Percentiles rank a stretch among this genome's conserved stretches.
These are phyloP conservation scores for Aspergillus olivimuriae DNA, from an alignment of 495 filamentous ascomycete genomes.

Conservation along the genomic window DNA sequence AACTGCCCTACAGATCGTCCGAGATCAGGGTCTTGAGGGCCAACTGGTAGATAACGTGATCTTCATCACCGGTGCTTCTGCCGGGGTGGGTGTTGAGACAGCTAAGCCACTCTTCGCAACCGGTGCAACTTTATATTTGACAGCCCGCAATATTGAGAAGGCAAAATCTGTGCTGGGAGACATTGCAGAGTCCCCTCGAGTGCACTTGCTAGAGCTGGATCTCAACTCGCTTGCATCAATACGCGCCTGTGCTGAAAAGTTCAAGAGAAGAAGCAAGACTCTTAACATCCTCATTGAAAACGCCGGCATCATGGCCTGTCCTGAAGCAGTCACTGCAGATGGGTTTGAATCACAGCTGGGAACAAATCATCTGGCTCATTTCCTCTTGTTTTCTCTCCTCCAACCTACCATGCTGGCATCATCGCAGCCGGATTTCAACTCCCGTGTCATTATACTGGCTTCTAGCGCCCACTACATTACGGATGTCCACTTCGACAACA, in stretches of 20 bases:
- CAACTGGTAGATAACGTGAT: conserved; percentile 38
- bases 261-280: conserved; percentile 32
- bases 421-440: conserved; percentile 31
- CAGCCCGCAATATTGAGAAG: conserved; percentile 32
- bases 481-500: conserved; percentile 19
- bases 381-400: conserved; percentile 45
- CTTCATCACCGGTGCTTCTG: conserved; percentile 43
- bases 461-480: conserved; percentile 28
- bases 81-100: conserved; percentile 49
- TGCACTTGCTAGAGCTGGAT: conserved; percentile 27
- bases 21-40: conserved; percentile 35
- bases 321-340: conserved; percentile 32
- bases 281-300: conserved; percentile 45
- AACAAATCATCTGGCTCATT: conserved; percentile 46
- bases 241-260: conserved; percentile 28
- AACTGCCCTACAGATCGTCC: conserved; percentile 45
- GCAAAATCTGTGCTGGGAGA: conserved; percentile 20
- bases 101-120: conserved; percentile 39
- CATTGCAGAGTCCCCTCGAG: conserved; percentile 15
- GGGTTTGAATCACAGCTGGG: conserved; percentile 43
- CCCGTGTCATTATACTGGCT: conserved; percentile 37
- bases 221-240: conserved; percentile 37
- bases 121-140: conserved; percentile 41
- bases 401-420: conserved; percentile 37
- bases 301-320: conserved; percentile 43